Base-by-base conservation (phyloP, 805 yeast species). In the Candida argentea region DNA sequence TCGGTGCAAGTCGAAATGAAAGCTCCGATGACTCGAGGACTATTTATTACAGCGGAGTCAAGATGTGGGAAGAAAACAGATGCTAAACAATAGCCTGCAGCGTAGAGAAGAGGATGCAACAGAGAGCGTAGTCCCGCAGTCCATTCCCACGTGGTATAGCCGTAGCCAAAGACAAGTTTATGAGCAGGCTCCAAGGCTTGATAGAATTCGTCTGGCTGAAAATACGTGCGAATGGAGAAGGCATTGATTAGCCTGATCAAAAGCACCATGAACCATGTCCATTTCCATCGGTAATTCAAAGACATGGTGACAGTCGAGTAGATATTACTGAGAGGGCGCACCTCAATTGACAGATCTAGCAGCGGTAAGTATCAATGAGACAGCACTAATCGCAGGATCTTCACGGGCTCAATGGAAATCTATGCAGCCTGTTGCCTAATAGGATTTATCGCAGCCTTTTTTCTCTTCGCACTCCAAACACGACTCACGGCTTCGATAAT, bases 141-240 rank as follows among this genome's bases (percentile, higher is more conserved):
- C 98, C 98, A 91, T 53, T 91, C 99, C 99, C 99, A 91, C 0
- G 97, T 85, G 20, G 74, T 47, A 40, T 73, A 71, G 0, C 98
- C 98, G 37, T 76, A 78, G 2, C 91, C 87, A 48, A 65, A 85
- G 0, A 79, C 78, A 20, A 65, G 56, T 4, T 44, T 32, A 50
- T 86, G 95, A 0, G 97, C 98, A 0, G 95, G 95, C 44, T 91
- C 98, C 28, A 91, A 56, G 0, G 87, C 65, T 53, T 91, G 99
- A 75, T 78, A 91, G 54, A 67, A 91, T 52, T 91, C 99, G 51
- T 91, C 99, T 0, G 98, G 89, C 50, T 91, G 99, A 55, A 91
- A 91, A 47, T 74, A 91, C 0, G 97, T 85, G 31, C 48, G 48
- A 4, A 73, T 69, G 1, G 75, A 49, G 14, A 81, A 45, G 1